phyloP scores from a whole-genome alignment of 441 rosid species.

The Corymbia calophylla region DNA sequence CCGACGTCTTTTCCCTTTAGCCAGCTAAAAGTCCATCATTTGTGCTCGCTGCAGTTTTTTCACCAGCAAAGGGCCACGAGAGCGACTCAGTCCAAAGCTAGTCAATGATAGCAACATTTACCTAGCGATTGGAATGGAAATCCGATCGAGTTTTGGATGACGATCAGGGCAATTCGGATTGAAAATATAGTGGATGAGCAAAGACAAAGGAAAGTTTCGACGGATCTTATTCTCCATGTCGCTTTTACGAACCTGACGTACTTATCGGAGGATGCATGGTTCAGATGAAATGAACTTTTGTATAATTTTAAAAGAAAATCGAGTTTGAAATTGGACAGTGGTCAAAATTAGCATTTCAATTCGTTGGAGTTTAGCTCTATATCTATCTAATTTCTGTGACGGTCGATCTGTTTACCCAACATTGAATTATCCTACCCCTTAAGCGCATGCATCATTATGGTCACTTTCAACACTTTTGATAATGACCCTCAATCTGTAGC shows the following conservation, averaged over 20 bases:
- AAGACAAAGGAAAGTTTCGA: background rate
- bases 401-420: background rate
- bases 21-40: background rate
- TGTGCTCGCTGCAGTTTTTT: background rate
- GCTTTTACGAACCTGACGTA: fast-evolving
- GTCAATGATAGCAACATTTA: background rate
- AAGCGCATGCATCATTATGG: background rate
- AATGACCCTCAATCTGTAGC: background rate
- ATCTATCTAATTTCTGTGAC: background rate
- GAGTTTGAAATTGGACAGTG: background rate
- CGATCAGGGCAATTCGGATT: background rate
- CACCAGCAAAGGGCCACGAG: background rate
- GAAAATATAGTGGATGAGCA: background rate
- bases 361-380: background rate
- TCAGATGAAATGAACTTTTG: background rate
- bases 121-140: background rate
- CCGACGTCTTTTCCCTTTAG: background rate
- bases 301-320: background rate
- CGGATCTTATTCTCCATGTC: background rate
- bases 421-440: background rate
- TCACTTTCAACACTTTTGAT: background rate
- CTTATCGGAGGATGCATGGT: fast-evolving
- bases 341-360: too few relatives aligned
- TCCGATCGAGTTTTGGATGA: background rate
- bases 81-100: background rate